Conservation (phyloP, 495 filamentous ascomycete genomes). For the Amorphotheca resinae region DNA sequence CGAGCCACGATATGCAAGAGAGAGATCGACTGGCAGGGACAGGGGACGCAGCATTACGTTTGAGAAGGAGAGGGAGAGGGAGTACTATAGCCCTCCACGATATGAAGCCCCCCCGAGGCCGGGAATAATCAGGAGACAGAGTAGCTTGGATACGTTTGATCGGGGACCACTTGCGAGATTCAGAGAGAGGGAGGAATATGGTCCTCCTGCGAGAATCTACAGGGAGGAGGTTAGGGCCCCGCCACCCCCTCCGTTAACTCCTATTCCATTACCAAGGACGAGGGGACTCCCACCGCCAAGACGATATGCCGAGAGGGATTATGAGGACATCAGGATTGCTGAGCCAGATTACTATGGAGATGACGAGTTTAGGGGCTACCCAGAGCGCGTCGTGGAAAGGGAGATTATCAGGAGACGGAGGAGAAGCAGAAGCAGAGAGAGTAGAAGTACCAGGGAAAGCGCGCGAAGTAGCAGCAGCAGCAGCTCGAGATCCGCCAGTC, state of each 20-base stretch:
- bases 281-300: slow-evolving; percentile 29
- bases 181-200: slow-evolving; percentile 35
- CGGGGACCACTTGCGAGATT: slow-evolving; percentile 41
- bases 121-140: slow-evolving; percentile 50
- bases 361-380: slow-evolving; percentile 48
- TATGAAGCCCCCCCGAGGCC: slow-evolving; percentile 37
- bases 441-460: slow-evolving; percentile 28
- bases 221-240: slow-evolving; percentile 29
- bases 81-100: slow-evolving; percentile 23
- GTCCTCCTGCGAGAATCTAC: slow-evolving; percentile 29
- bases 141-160: slow-evolving; percentile 62
- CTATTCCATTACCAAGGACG: slow-evolving; percentile 26
- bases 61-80: slow-evolving; percentile 34
- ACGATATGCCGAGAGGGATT: slow-evolving; percentile 37
- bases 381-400: slow-evolving; percentile 40
- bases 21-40: slow-evolving; percentile 18
- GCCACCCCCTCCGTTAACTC: slow-evolving; percentile 21
- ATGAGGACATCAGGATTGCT: slow-evolving; percentile 54
- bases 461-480: slow-evolving; percentile 34
- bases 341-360: slow-evolving; percentile 57
- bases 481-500: slow-evolving; percentile 22
- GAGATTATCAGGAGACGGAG: slow-evolving; percentile 32
- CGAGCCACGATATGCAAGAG: slow-evolving; percentile 40
- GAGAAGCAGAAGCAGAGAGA: slow-evolving; percentile 26
- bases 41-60: slow-evolving; percentile 23